Percentiles rank a stretch among this genome's conserved stretches.
Evolutionary conservation across 176 grass and related monocot genomes (phyloP).

Genomic region (Bromus sterilis): DNA sequence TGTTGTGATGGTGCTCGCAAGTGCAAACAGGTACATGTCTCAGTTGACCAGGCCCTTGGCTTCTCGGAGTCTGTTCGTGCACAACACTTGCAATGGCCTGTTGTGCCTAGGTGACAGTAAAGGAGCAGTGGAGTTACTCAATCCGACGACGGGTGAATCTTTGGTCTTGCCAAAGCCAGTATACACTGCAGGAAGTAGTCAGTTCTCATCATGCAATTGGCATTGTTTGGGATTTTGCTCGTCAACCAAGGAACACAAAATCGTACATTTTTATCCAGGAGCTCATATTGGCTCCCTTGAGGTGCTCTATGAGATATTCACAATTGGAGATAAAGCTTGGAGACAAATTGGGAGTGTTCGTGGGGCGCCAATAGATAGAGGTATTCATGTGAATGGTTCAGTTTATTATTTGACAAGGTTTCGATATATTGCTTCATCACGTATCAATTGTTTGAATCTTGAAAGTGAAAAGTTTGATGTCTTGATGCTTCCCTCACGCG

Average conservation of each 20-base stretch:
- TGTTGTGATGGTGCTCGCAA: conserved; percentile 29
- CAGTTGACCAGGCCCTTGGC: conserved; percentile 29
- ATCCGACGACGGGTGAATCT: conserved; percentile 41
- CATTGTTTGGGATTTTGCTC: conserved; percentile 47
- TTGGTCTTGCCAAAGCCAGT: conserved; percentile 11
- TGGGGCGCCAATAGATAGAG: conserved; percentile 39
- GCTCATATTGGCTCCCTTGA: conserved; percentile 18
- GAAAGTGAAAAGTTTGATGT: conserved; percentile 31
- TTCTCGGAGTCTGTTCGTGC: conserved; percentile 30
- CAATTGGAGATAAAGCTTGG: conserved; percentile 24
- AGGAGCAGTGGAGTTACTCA: conserved; percentile 38
- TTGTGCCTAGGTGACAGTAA: conserved; percentile 40
- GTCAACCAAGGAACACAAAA: conserved; percentile 33
- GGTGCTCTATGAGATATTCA: conserved; percentile 34
- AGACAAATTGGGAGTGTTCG: conserved; percentile 25
- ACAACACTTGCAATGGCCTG: conserved; percentile 53
- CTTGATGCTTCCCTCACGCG: conserved; percentile 36
- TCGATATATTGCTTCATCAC: conserved; percentile 43
- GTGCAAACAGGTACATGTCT: conserved; percentile 7
- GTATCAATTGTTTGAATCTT: conserved; percentile 47
- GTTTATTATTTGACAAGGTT: conserved; percentile 50
- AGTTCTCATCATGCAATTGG: conserved; percentile 48
- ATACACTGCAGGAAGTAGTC: conserved; percentile 47
- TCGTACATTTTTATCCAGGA: conserved; percentile 45
- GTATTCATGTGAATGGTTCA: conserved; percentile 40